Conservation (phyloP, 2,329 filamentous ascomycete species). For the Polychaeton citri region DNA sequence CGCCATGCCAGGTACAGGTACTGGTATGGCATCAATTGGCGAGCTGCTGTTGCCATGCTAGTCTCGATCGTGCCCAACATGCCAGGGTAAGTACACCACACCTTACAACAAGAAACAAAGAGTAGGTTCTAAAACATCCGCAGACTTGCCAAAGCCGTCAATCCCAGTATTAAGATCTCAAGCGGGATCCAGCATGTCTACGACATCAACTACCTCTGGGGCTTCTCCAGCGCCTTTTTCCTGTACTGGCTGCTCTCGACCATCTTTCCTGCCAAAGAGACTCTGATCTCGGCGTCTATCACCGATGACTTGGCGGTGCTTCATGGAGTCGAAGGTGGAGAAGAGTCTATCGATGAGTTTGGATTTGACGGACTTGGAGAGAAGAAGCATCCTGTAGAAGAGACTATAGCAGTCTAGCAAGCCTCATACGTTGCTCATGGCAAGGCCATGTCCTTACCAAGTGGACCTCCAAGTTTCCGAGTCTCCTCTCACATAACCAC, state of each 20-base stretch:
- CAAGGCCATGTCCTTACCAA: no score
- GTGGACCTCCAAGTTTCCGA: no score
- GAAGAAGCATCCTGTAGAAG: neutral
- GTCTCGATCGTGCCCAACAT: conserved; percentile 43
- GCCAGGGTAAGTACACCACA: conserved; percentile 27
- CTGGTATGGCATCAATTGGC: conserved; percentile 42
- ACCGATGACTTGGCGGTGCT: neutral
- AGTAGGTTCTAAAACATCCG: neutral
- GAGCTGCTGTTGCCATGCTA: conserved; percentile 44
- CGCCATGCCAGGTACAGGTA: conserved; percentile 38
- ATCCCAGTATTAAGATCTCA: conserved; percentile 26
- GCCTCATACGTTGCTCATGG: no score
- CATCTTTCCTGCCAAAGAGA: conserved; percentile 37
- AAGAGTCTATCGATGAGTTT: neutral
- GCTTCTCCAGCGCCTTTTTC: conserved; percentile 42
- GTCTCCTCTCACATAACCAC: no score
- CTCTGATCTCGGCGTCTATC: conserved; percentile 25
- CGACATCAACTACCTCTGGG: conserved; percentile 53
- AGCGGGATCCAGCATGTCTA: conserved; percentile 43
- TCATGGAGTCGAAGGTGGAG: neutral
- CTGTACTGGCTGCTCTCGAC: conserved; percentile 41
- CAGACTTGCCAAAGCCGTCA: conserved; percentile 31
- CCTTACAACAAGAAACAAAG: conserved; percentile 1
- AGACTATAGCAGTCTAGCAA: neutral
- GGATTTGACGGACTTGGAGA: neutral